These are phyloP conservation scores for Rhododendron williamsianum DNA, from an alignment of 148 eudicot genomes.

Conservation along the genomic window DNA sequence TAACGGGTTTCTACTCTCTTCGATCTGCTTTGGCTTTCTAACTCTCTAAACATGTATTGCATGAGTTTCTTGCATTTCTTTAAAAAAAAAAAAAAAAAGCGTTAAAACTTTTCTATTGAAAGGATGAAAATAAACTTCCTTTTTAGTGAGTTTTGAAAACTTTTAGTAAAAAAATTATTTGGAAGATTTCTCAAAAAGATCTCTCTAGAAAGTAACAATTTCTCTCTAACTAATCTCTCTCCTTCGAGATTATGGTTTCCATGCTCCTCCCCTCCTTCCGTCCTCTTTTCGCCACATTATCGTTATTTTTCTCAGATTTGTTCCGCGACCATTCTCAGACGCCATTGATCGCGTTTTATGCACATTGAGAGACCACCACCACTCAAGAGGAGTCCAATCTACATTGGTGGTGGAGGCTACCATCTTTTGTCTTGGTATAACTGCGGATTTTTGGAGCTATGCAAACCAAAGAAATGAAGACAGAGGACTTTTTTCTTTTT, in stretches of 20 bases:
- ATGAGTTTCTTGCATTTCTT: neutral
- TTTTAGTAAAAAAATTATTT: neutral
- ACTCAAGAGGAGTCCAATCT: neutral
- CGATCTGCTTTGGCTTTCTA: neutral
- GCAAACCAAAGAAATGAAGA: too few relatives aligned
- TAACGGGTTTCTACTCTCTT: neutral
- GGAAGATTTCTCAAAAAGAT: neutral
- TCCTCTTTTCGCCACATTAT: too few relatives aligned
- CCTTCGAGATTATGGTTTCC: neutral
- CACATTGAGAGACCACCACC: neutral
- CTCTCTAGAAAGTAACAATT: neutral
- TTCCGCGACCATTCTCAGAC: too few relatives aligned
- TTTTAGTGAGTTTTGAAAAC: neutral
- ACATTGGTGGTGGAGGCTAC: too few relatives aligned
- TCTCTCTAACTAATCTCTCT: neutral
- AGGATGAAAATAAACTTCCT: neutral
- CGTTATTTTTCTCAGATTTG: too few relatives aligned
- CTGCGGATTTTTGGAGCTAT: too few relatives aligned
- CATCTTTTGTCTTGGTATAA: too few relatives aligned
- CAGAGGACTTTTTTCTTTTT: too few relatives aligned
- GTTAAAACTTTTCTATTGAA: neutral
- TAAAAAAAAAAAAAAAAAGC: too few relatives aligned
- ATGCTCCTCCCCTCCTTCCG: neutral
- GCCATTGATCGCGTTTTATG: neutral
- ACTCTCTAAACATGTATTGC: neutral